Base-by-base conservation (phyloP, 1,284 basidiomycete genomes). In the Prillingera fragicola region DNA sequence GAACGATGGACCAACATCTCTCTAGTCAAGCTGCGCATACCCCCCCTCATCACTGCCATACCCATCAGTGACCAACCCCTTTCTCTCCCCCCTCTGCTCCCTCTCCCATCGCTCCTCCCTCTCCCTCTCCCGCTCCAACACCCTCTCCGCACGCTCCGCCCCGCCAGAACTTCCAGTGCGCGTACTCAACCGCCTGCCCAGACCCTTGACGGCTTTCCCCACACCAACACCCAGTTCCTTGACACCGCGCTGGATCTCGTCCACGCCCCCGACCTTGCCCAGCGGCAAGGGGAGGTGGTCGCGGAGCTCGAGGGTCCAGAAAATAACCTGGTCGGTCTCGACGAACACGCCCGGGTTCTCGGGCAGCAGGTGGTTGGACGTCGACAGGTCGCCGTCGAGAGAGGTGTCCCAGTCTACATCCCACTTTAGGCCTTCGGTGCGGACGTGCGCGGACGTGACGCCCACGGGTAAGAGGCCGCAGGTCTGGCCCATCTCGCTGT, bases 381-480 rank as follows among this genome's bases (percentile, higher is more conserved):
- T 94, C 1, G 91, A 95, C 0, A 98, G 70, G 18, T 87, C 62
- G 1, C 87, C 85, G 33, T 83, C 81, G 48, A 95, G 85, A 0
- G 82, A 85, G 0, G 88, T 91, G 43, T 75, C 71, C 42, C 75
- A 69, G 24, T 82, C 75, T 46, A 96, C 67, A 67, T 98, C 85
- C 94, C 94, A 98, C 56, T 82, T 77, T 32, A 97, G 75, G 0
- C 95, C 95, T 7, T 74, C 78, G 0, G 92, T 97, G 1, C 82
- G 79, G 17, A 98, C 74, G 13, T 80, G 71, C 0, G 89, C 85
- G 5, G 77, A 78, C 23, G 80, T 79, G 15, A 91, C 73, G 1
- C 91, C 94, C 1, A 98, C 78, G 0, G 94, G 95, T 9, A 98
- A 76, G 13, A 98, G 77, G 0, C 94, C 94, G 62, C 94, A 98